phyloP scores from a whole-genome alignment of 2,329 filamentous ascomycete genomes.

The Cryphonectria radicalis region DNA sequence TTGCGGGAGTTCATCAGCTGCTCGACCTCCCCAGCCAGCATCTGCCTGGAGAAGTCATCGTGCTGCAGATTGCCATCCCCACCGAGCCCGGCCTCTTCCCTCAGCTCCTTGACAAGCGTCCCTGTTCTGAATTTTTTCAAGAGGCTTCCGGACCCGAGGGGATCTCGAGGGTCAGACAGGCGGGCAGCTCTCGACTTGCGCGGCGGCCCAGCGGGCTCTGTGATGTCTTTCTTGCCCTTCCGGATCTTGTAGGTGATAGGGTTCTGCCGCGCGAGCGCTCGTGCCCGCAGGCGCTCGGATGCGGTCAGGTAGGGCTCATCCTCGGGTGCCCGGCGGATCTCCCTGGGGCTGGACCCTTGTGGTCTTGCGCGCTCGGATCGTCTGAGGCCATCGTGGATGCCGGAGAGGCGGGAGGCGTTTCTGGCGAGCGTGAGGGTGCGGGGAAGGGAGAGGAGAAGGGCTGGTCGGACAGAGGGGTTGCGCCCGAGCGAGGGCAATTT shows the following conservation, averaged over 20 bases:
- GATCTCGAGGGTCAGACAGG: slow-evolving; percentile 54
- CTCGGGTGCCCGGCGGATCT: slow-evolving; percentile 18
- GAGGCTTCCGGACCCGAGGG: slow-evolving; percentile 59
- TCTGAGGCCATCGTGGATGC: slow-evolving; percentile 70
- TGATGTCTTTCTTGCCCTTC: slow-evolving; percentile 59
- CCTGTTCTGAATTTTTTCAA: slow-evolving; percentile 60
- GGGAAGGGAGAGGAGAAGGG: slow-evolving; percentile 6
- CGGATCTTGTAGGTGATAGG: slow-evolving; percentile 38
- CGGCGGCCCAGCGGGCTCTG: slow-evolving; percentile 41
- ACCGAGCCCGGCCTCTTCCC: slow-evolving; percentile 27
- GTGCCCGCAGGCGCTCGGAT: slow-evolving; percentile 35
- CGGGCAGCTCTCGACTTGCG: slow-evolving; percentile 34
- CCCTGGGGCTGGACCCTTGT: slow-evolving; percentile 36
- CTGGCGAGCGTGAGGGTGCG: slow-evolving; percentile 36
- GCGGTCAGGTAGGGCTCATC: slow-evolving; percentile 29
- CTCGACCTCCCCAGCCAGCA: slow-evolving; percentile 16
- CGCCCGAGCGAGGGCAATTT: slow-evolving; percentile 27
- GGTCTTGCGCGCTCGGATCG: slow-evolving; percentile 41
- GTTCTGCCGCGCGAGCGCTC: slow-evolving; percentile 31
- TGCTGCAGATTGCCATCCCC: slow-evolving; percentile 27
- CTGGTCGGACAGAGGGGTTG: slow-evolving; percentile 4
- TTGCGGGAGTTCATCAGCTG: slow-evolving; percentile 11
- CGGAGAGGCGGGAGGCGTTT: slow-evolving; percentile 62
- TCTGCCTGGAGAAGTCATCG: slow-evolving; percentile 25
- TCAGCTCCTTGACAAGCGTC: slow-evolving; percentile 40